A percentile compares a stretch with the other conserved stretches of the same genome.
Evolutionary conservation across 768 basidiomycete genomes (phyloP).

Genomic region (Calvatia gigantea): DNA sequence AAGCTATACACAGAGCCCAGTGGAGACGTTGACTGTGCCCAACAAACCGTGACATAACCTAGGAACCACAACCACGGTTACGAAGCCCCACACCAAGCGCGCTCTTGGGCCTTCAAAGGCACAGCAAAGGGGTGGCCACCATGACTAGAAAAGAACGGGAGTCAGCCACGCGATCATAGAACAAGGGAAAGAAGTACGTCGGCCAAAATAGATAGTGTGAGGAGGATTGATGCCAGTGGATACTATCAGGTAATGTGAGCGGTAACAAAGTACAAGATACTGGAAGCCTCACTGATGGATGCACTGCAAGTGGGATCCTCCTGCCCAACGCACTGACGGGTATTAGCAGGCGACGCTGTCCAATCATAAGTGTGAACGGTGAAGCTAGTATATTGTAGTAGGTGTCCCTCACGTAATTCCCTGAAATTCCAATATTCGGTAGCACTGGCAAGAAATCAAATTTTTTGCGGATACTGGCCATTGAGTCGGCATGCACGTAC

Average conservation of each 20-base stretch:
- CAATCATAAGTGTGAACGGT: not conserved
- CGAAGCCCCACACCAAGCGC: no score
- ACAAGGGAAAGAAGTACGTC: slow-evolving; percentile 27
- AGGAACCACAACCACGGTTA: no score
- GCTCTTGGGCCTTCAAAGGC: not conserved
- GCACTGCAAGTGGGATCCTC: slow-evolving; percentile 48
- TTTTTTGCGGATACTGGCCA: not conserved
- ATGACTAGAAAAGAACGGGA: not conserved
- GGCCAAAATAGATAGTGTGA: slow-evolving; percentile 44
- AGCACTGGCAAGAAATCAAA: slow-evolving; percentile 10
- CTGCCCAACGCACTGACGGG: slow-evolving; percentile 36
- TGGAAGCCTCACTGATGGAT: slow-evolving; percentile 36
- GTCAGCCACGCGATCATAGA: not conserved
- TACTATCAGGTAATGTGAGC: slow-evolving; percentile 22
- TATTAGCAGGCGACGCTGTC: slow-evolving; percentile 31
- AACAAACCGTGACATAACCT: no score
- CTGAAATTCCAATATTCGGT: slow-evolving; percentile 44
- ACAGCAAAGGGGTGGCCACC: not conserved
- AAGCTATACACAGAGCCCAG: no score
- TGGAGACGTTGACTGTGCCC: no score
- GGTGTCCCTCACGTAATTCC: slow-evolving; percentile 29
- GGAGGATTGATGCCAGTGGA: slow-evolving; percentile 44
- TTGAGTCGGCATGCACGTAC: slow-evolving; percentile 25
- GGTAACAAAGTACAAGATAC: not conserved
- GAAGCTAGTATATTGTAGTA: not conserved